Evolutionary conservation across 2,329 filamentous ascomycete species (phyloP).

Genomic region (Penicillium sp.): DNA sequence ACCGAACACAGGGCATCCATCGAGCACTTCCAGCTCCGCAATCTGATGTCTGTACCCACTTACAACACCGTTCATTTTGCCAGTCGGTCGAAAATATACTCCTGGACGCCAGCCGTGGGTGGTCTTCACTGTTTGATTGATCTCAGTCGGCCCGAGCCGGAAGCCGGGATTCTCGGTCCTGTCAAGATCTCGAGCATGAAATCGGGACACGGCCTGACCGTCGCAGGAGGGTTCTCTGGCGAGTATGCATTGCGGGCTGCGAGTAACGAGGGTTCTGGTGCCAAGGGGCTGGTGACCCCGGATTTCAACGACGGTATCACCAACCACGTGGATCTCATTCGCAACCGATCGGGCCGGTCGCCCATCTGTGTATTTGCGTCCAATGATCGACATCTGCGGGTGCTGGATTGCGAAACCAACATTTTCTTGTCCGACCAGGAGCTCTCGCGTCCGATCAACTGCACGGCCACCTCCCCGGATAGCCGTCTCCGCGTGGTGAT

Average conservation of each 20-base stretch:
- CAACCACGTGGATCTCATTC: slow-evolving; percentile 57
- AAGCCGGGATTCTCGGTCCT: slow-evolving; percentile 35
- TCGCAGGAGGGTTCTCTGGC: slow-evolving; percentile 57
- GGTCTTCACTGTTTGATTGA: slow-evolving; percentile 48
- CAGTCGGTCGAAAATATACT: slow-evolving; percentile 47
- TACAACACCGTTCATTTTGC: slow-evolving; percentile 57
- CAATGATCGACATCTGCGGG: slow-evolving; percentile 55
- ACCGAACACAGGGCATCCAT: slow-evolving; percentile 51
- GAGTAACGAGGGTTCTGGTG: slow-evolving; percentile 48
- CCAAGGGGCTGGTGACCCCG: slow-evolving; percentile 37
- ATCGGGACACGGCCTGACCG: slow-evolving; percentile 48
- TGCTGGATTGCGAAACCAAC: slow-evolving; percentile 53
- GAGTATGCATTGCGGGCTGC: slow-evolving; percentile 53
- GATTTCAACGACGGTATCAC: slow-evolving; percentile 52
- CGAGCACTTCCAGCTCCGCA: slow-evolving; percentile 59
- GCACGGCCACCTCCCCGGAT: slow-evolving; percentile 45
- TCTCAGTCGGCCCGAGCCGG: slow-evolving; percentile 42
- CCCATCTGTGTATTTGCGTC: slow-evolving; percentile 56
- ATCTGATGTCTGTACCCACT: slow-evolving; percentile 54
- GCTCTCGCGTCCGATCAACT: slow-evolving; percentile 44
- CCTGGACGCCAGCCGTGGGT: slow-evolving; percentile 49
- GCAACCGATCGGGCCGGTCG: slow-evolving; percentile 46
- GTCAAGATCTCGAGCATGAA: slow-evolving; percentile 55
- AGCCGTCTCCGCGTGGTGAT: slow-evolving; percentile 45
- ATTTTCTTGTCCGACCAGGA: slow-evolving; percentile 39